Evolutionary conservation across 2,329 filamentous ascomycete genomes (phyloP).

Genomic region (Metarhizium humberi): DNA sequence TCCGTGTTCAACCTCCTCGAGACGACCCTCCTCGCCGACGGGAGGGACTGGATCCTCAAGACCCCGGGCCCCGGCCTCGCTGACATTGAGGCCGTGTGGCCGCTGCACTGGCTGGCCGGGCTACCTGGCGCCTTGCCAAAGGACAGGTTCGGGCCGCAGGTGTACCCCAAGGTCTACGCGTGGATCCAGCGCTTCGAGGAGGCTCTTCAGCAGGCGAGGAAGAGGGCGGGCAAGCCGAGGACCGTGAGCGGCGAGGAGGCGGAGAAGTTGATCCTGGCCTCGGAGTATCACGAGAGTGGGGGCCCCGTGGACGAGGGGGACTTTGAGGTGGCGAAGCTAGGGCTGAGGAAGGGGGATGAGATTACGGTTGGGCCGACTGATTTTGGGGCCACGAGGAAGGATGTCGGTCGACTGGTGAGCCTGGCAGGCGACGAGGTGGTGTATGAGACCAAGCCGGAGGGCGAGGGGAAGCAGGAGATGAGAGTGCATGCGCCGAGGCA

Average conservation of each 20-base stretch:
- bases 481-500: conserved; percentile 53
- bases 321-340: conserved; percentile 31
- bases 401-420: conserved; percentile 45
- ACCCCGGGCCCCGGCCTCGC: conserved; percentile 44
- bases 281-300: conserved; percentile 36
- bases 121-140: conserved; percentile 46
- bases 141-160: conserved; percentile 37
- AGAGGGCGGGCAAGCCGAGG: conserved; percentile 22
- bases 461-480: conserved; percentile 23
- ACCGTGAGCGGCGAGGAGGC: conserved; percentile 46
- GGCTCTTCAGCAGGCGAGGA: conserved; percentile 33
- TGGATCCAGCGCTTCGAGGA: conserved; percentile 55
- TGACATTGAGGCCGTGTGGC: conserved; percentile 63
- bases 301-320: conserved; percentile 38
- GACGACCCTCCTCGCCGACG: conserved; percentile 52
- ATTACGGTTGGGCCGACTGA: conserved; percentile 56
- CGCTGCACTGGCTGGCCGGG: conserved; percentile 53
- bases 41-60: conserved; percentile 53
- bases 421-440: conserved; percentile 47
- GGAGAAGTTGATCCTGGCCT: conserved; percentile 32
- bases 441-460: conserved; percentile 38
- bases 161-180: conserved; percentile 51
- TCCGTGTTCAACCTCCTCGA: conserved; percentile 51
- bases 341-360: conserved; percentile 40
- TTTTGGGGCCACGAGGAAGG: conserved; percentile 48